Percentiles rank a stretch among this genome's conserved stretches.
phyloP scores from a whole-genome alignment of 768 basidiomycete genomes.

The Lentinus tigrinus region DNA sequence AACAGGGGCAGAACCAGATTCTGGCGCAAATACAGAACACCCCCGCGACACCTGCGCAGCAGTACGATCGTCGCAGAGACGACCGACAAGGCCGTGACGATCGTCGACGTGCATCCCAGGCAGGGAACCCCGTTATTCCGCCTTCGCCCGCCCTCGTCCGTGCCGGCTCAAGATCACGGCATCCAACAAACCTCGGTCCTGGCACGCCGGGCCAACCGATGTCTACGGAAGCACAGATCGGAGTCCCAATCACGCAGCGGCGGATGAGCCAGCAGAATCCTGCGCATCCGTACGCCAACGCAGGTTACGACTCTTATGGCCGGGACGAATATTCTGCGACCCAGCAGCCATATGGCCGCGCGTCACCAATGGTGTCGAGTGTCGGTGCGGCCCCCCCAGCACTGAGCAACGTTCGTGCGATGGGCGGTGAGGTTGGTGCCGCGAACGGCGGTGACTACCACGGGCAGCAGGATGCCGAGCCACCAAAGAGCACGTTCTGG shows the following conservation, averaged over 20 bases:
- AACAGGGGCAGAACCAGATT: conserved; percentile 64
- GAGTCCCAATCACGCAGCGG: conserved; percentile 65
- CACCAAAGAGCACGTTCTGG: conserved; percentile 56
- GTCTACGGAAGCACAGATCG: conserved; percentile 72
- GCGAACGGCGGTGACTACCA: conserved; percentile 59
- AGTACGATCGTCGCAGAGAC: conserved; percentile 58
- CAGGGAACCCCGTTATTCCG: conserved; percentile 54
- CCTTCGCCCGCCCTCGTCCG: conserved; percentile 81
- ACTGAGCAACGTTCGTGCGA: conserved; percentile 68
- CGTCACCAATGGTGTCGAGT: conserved; percentile 79
- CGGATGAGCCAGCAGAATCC: conserved; percentile 39
- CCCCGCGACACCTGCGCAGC: conserved; percentile 39
- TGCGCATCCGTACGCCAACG: conserved; percentile 70
- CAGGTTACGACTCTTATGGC: conserved; percentile 56
- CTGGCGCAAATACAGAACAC: conserved; percentile 63
- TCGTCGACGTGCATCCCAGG: conserved; percentile 61
- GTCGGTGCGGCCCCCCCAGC: conserved; percentile 69
- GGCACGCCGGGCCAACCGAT: conserved; percentile 58
- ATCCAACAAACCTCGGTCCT: conserved; percentile 56
- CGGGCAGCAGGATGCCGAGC: conserved; percentile 55
- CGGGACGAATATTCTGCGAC: conserved; percentile 57
- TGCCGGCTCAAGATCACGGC: conserved; percentile 65
- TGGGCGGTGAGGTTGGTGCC: conserved; percentile 66
- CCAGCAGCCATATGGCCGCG: conserved; percentile 65
- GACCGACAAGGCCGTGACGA: conserved; percentile 62